Percentiles rank a stretch among this genome's conserved stretches.
These are phyloP conservation scores for Aspergillus nidulans DNA, from an alignment of 495 filamentous ascomycete genomes.

Conservation along the genomic window DNA sequence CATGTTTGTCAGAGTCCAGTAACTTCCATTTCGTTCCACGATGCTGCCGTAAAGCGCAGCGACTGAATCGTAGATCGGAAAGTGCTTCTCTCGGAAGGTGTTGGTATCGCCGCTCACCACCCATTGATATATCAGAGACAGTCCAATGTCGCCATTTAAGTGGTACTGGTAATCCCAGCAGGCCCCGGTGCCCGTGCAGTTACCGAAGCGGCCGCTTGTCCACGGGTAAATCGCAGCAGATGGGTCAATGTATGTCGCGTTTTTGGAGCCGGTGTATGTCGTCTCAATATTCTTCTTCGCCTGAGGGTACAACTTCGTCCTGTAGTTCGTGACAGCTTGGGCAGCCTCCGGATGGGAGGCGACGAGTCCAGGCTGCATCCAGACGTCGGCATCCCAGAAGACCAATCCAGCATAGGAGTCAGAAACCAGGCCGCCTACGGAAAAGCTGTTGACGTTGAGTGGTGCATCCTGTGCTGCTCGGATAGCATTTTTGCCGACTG, in stretches of 20 bases:
- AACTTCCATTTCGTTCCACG: slow-evolving; percentile 50
- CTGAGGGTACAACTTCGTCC: slow-evolving; percentile 47
- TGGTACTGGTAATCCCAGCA: slow-evolving; percentile 60
- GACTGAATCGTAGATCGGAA: slow-evolving; percentile 57
- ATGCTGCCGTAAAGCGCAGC: slow-evolving; percentile 54
- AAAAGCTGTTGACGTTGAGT: slow-evolving; percentile 54
- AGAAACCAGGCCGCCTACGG: slow-evolving; percentile 57
- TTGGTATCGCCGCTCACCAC: slow-evolving; percentile 55
- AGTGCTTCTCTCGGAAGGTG: slow-evolving; percentile 47
- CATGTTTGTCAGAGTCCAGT: slow-evolving; percentile 59
- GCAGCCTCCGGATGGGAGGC: slow-evolving; percentile 54
- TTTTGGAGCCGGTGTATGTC: slow-evolving; percentile 43
- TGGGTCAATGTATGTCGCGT: slow-evolving; percentile 46
- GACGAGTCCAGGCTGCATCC: slow-evolving; percentile 64
- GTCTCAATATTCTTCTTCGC: slow-evolving; percentile 50
- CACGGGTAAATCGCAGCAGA: slow-evolving; percentile 57
- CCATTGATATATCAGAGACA: slow-evolving; percentile 58
- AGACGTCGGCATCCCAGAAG: slow-evolving; percentile 65
- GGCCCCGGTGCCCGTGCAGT: slow-evolving; percentile 62
- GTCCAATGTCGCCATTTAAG: slow-evolving; percentile 69
- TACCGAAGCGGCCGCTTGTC: slow-evolving; percentile 61
- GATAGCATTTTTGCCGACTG: slow-evolving; percentile 50
- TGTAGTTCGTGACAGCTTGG: slow-evolving; percentile 55
- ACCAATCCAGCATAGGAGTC: slow-evolving; percentile 59
- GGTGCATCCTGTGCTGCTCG: slow-evolving; percentile 31